Conservation (phyloP, 2,329 filamentous ascomycete genomes). For the Tolypocladium inflatum region DNA sequence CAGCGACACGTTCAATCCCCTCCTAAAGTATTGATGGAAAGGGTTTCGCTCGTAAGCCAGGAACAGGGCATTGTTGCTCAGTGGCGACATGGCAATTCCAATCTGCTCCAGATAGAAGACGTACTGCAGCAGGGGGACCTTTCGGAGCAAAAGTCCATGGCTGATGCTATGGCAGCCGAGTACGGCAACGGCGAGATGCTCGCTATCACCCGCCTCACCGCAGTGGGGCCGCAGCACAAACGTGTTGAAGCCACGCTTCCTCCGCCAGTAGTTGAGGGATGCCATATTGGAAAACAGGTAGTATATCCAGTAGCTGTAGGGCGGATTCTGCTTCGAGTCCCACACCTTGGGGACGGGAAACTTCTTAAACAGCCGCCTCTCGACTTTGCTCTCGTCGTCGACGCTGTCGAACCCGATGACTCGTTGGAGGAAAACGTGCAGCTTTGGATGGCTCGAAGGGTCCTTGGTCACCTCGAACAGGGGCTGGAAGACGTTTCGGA, state of each 20-base stretch:
- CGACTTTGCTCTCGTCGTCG: constrained; percentile 95
- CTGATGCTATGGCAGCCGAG: constrained; percentile 95
- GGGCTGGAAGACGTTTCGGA: constrained; percentile 86
- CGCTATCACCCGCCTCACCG: constrained; percentile 92
- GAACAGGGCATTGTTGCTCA: constrained; percentile 96
- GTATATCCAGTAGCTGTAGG: constrained; percentile 99
- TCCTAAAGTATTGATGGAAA: constrained; percentile 89
- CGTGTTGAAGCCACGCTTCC: constrained; percentile 88
- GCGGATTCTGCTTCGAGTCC: constrained; percentile 89
- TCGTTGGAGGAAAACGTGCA: constrained; percentile 88
- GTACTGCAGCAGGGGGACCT: constrained; percentile 91
- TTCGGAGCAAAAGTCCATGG: constrained; percentile 83
- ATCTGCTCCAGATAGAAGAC: constrained; percentile 98
- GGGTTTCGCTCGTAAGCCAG: constrained; percentile 95
- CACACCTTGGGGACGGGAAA: constrained; percentile 85
- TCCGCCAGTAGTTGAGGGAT: constrained; percentile 86
- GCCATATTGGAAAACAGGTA: constrained; percentile 91
- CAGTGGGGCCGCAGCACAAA: constrained; percentile 90
- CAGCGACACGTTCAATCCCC: constrained; percentile 88
- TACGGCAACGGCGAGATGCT: constrained; percentile 85
- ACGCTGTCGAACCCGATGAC: constrained; percentile 97
- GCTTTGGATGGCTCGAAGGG: constrained; percentile 77
- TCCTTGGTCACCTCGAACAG: constrained; percentile 90
- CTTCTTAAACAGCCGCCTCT: constrained; percentile 89
- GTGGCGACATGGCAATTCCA: constrained; percentile 96